These are phyloP conservation scores for Xylaria scruposa DNA, from an alignment of 495 filamentous ascomycete species.

Conservation along the genomic window DNA sequence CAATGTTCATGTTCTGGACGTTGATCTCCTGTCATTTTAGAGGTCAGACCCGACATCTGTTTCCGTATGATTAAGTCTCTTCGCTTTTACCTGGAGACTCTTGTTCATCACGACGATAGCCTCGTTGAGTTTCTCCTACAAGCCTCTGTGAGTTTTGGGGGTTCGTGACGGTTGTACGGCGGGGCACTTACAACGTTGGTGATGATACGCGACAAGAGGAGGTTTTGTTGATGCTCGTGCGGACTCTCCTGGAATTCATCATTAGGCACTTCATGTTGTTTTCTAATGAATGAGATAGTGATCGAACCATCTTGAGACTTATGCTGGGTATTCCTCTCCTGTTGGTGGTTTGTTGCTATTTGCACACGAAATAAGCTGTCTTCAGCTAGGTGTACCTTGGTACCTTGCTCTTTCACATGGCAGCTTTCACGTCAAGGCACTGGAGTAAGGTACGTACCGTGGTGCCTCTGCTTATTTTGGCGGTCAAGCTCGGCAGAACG, in stretches of 20 bases:
- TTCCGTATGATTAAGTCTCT: neutral
- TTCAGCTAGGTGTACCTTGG: neutral
- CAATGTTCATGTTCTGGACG: slow-evolving; percentile 97
- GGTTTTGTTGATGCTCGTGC: slow-evolving; percentile 95
- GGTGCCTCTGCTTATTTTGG: neutral
- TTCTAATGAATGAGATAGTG: neutral
- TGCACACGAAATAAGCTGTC: neutral
- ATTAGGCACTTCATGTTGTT: neutral
- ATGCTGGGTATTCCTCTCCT: neutral
- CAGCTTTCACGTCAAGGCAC: neutral
- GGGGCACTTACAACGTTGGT: slow-evolving; percentile 82
- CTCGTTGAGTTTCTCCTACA: slow-evolving; percentile 96
- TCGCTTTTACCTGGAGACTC: slow-evolving; percentile 73
- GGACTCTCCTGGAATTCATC: slow-evolving; percentile 76
- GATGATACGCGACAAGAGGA: slow-evolving; percentile 93
- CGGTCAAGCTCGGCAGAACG: neutral
- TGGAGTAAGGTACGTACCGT: neutral
- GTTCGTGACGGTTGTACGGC: neutral
- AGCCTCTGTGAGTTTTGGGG: slow-evolving; percentile 14
- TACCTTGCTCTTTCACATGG: slow-evolving; percentile 1
- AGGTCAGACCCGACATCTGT: slow-evolving; percentile 20
- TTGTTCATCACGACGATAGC: slow-evolving; percentile 91
- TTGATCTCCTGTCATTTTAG: slow-evolving; percentile 81
- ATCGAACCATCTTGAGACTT: slow-evolving; percentile 13
- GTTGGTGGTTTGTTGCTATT: neutral